Evolutionary conservation across 768 basidiomycete species (phyloP).

Genomic region (Rhodotorula sphaerocarpa): DNA sequence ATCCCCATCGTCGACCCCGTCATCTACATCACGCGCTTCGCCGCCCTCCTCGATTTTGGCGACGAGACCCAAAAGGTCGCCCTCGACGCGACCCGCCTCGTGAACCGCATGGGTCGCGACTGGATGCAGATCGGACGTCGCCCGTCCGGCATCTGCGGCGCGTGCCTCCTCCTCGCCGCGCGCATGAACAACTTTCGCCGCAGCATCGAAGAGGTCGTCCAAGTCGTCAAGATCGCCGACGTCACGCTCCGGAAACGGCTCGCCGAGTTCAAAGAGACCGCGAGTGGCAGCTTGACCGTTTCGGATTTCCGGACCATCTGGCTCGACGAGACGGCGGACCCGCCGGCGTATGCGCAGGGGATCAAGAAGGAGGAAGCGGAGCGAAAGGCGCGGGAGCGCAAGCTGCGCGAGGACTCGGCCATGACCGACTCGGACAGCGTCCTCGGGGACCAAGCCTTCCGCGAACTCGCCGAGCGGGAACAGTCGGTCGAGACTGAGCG

Average conservation of each 20-base stretch:
- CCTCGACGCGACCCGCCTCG: slow-evolving; percentile 83
- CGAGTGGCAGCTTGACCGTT: slow-evolving; percentile 73
- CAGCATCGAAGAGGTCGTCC: slow-evolving; percentile 88
- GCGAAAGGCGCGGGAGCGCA: slow-evolving; percentile 7
- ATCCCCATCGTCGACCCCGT: slow-evolving; percentile 89
- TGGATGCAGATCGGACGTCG: slow-evolving; percentile 95
- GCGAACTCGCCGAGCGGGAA: slow-evolving; percentile 25
- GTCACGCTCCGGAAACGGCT: slow-evolving; percentile 84
- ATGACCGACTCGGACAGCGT: slow-evolving; percentile 16
- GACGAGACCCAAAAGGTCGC: slow-evolving; percentile 88
- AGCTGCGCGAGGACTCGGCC: slow-evolving; percentile 7
- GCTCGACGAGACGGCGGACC: slow-evolving; percentile 85
- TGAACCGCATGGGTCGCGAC: slow-evolving; percentile 86
- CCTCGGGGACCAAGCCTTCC: slow-evolving; percentile 16
- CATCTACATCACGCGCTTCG: slow-evolving; percentile 91
- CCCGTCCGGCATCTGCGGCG: slow-evolving; percentile 95
- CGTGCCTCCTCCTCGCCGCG: slow-evolving; percentile 85
- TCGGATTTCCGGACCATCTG: slow-evolving; percentile 83
- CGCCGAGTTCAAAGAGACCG: slow-evolving; percentile 87
- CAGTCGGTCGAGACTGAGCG: not conserved
- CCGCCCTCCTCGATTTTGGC: slow-evolving; percentile 88
- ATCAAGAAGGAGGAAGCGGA: slow-evolving; percentile 29
- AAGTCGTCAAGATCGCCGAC: slow-evolving; percentile 98
- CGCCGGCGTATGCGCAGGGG: slow-evolving; percentile 61
- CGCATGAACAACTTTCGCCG: slow-evolving; percentile 97